phyloP scores from a whole-genome alignment of 228 moss, liverwort and hornwort genomes.

The Sphagnum magellanicum region DNA sequence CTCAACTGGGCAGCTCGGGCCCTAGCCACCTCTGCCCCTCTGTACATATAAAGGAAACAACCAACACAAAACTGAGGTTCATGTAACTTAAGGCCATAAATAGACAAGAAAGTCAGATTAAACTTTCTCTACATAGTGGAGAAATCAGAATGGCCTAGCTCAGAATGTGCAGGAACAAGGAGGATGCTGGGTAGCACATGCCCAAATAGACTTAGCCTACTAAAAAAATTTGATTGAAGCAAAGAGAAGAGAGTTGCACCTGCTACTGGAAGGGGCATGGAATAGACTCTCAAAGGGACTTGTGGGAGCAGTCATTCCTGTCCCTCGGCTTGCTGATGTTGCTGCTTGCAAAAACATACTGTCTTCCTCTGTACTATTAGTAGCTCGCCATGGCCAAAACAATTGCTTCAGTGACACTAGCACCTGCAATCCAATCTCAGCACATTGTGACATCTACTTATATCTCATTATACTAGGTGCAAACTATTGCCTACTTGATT shows the following conservation, averaged over 20 bases:
- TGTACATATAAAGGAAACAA: slow-evolving; percentile 14
- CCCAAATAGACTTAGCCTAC: no score
- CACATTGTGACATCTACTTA: neutral
- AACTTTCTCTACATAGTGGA: no score
- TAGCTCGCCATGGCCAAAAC: slow-evolving; percentile 94
- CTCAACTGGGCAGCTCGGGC: slow-evolving; percentile 89
- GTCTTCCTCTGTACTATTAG: slow-evolving; percentile 63
- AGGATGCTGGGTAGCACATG: no score
- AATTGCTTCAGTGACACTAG: slow-evolving; percentile 37
- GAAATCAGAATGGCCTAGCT: no score
- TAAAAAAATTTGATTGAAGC: no score
- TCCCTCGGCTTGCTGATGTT: slow-evolving; percentile 71
- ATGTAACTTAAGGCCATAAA: no score
- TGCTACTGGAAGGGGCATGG: slow-evolving; percentile 76
- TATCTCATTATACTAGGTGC: neutral
- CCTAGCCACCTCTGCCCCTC: slow-evolving; percentile 88
- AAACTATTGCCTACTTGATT: no score
- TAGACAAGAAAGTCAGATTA: no score
- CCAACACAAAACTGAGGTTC: neutral
- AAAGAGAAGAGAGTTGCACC: slow-evolving; percentile 16
- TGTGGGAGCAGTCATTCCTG: slow-evolving; percentile 53
- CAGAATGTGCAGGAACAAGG: no score
- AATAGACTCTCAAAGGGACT: slow-evolving; percentile 73
- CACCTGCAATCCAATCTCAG: slow-evolving; percentile 13
- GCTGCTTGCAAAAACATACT: slow-evolving; percentile 90